Base-by-base conservation (phyloP, 495 filamentous ascomycete species). In the Podospora tetraspora region DNA sequence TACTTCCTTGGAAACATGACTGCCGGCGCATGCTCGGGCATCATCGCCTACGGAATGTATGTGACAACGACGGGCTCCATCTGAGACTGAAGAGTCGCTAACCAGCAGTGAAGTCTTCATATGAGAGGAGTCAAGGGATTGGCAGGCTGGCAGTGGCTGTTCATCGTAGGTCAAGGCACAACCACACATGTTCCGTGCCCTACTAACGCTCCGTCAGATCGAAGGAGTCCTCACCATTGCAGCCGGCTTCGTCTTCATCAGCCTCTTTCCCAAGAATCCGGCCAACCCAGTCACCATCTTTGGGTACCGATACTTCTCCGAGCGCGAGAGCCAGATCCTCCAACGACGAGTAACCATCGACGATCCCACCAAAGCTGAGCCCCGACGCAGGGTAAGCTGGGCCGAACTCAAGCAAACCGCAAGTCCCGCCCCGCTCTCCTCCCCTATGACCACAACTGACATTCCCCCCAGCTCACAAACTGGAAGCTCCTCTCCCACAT, bases 121-220 rank as follows among this genome's bases (percentile, higher is more conserved):
- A 80, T 90, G 68, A 70, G 80, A 30, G 86, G 86, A 2, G 72
- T 80, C 16, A 66, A 72, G 61, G 84, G 83, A 0, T 68, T 87
- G 6, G 73, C 79, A 3, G 87, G 88, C 0, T 90, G 88, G 88
- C 81, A 83, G 65, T 90, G 88, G 88, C 79, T 90, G 5, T 89
- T 89, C 73, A 71, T 77, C 11, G 70, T 71, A 58, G 19, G 70
- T 62, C 12, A 2, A 16, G 16, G 19, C 11, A 62, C 59, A 29
- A n/a, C 23, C 52, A 29, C 11, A 16, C 12, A 23, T 21, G 11
- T 5, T 21, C 21, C n/a, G 59, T 29, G 12, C 11, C 16, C 58
- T 23, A 34, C 64, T 25, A 52, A 52, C 16, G 6, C 43, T 52
- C 43, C 6, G 16, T 24, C 59, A 74, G 73, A 43, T 75, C 34